Percentiles rank a stretch among this genome's conserved stretches.
phyloP scores from a whole-genome alignment of 352 stramenopile genomes.

The Blastocystis sp. region DNA sequence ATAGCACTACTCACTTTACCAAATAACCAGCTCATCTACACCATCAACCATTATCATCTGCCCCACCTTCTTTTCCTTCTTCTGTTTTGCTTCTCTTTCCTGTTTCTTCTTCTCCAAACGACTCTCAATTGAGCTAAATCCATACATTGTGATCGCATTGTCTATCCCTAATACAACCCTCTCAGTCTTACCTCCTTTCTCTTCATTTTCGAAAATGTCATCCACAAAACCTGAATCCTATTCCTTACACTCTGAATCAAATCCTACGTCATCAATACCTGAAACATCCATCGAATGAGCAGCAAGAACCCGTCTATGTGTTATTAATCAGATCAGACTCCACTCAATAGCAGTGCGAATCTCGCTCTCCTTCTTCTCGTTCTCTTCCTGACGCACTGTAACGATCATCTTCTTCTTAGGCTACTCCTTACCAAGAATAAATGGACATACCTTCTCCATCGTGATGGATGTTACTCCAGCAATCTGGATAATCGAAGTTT shows the following conservation, averaged over 20 bases:
- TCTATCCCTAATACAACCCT: not conserved
- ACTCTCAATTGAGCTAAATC: slow-evolving; percentile 58
- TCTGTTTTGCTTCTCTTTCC: slow-evolving; percentile 46
- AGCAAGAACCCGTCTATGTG: slow-evolving; percentile 16
- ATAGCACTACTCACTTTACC: slow-evolving; percentile 50
- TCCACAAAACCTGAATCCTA: slow-evolving; percentile 45
- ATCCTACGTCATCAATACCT: not conserved
- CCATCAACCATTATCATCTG: not conserved
- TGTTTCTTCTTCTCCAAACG: slow-evolving; percentile 60
- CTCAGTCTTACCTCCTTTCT: not conserved
- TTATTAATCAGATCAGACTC: not conserved
- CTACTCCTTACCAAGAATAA: not conserved
- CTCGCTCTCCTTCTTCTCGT: slow-evolving; percentile 32
- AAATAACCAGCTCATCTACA: slow-evolving; percentile 29
- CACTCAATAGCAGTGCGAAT: slow-evolving; percentile 29
- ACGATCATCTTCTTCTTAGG: slow-evolving; percentile 55
- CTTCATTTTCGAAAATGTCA: slow-evolving; percentile 43
- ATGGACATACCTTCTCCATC: slow-evolving; percentile 1
- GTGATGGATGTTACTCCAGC: slow-evolving; percentile 48
- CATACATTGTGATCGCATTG: slow-evolving; percentile 36
- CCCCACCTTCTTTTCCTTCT: slow-evolving; percentile 55
- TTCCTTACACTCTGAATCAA: not conserved
- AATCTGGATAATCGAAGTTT: slow-evolving; percentile 35
- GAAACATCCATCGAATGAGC: not conserved
- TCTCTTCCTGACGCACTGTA: slow-evolving; percentile 14